A percentile compares a stretch with the other conserved stretches of the same genome.
phyloP scores from a whole-genome alignment of 2,329 filamentous ascomycete species.

The Paracoccidioides lutzii region DNA sequence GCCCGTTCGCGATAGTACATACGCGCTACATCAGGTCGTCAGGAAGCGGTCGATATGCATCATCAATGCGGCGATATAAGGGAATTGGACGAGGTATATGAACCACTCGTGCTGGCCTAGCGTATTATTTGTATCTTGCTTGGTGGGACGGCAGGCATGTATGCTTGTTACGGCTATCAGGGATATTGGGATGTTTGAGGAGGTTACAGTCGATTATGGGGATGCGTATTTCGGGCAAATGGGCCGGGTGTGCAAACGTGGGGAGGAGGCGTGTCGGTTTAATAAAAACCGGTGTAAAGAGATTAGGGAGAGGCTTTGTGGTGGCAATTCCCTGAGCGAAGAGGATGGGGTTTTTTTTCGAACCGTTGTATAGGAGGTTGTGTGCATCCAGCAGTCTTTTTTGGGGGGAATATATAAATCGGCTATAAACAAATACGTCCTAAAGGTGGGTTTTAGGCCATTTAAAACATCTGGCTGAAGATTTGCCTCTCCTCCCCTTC shows the following conservation, averaged over 20 bases:
- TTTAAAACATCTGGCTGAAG: slow-evolving; percentile 14
- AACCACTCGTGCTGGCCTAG: slow-evolving; percentile 25
- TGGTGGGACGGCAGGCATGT: slow-evolving; percentile 13
- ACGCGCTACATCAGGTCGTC: slow-evolving; percentile 10
- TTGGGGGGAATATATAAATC: neutral
- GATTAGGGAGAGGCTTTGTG: neutral
- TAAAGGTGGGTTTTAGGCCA: no score
- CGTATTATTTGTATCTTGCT: slow-evolving; percentile 10
- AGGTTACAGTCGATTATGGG: slow-evolving; percentile 25
- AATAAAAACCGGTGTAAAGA: no score
- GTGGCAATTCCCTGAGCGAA: neutral
- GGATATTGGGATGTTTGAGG: slow-evolving; percentile 22
- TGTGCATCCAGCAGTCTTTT: neutral
- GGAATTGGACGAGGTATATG: slow-evolving; percentile 26
- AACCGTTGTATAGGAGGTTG: neutral
- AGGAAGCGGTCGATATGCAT: neutral
- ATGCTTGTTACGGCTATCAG: slow-evolving; percentile 14
- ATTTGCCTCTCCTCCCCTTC: slow-evolving; percentile 16
- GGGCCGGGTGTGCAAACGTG: neutral
- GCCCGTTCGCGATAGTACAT: slow-evolving; percentile 8
- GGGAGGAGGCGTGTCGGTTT: slow-evolving; percentile 2
- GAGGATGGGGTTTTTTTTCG: neutral
- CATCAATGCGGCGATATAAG: slow-evolving; percentile 14
- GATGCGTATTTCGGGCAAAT: neutral
- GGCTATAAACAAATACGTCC: no score